Percentiles rank a stretch among this genome's conserved stretches.
Evolutionary conservation across 176 grass and related monocot genomes (phyloP).

Genomic region (Aegilops sharonensis): DNA sequence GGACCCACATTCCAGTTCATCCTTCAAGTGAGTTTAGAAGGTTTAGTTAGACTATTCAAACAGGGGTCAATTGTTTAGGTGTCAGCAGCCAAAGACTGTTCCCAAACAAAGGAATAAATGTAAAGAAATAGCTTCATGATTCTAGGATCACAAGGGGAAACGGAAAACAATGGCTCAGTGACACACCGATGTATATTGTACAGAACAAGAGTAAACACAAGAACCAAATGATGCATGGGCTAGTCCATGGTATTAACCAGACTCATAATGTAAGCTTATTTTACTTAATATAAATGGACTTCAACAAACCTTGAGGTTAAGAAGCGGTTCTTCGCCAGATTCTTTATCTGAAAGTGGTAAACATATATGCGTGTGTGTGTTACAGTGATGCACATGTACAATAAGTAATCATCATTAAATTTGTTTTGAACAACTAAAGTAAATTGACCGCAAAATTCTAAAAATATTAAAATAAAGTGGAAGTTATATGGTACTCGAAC

Average conservation of each 20-base stretch:
- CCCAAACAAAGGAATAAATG: neutral
- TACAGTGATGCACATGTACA: neutral
- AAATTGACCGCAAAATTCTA: neutral
- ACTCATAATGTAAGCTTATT: neutral
- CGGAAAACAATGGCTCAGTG: neutral
- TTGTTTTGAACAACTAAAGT: neutral
- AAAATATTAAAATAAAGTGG: neutral
- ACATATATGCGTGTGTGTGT: neutral
- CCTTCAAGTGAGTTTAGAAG: no score
- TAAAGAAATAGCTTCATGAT: neutral
- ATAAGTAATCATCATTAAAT: neutral
- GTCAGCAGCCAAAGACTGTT: neutral
- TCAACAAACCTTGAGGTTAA: constrained; percentile 49
- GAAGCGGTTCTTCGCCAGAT: neutral
- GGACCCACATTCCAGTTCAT: no score
- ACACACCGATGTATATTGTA: neutral
- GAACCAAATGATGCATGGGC: neutral
- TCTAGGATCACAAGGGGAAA: neutral
- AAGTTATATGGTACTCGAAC: neutral
- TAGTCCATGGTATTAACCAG: neutral
- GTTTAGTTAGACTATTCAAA: neutral
- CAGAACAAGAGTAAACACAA: neutral
- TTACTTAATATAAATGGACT: neutral
- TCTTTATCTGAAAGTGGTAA: constrained; percentile 25
- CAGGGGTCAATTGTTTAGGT: neutral